These are phyloP conservation scores for Endoconidiophora laricicola DNA, from an alignment of 2,329 filamentous ascomycete species.

Conservation along the genomic window DNA sequence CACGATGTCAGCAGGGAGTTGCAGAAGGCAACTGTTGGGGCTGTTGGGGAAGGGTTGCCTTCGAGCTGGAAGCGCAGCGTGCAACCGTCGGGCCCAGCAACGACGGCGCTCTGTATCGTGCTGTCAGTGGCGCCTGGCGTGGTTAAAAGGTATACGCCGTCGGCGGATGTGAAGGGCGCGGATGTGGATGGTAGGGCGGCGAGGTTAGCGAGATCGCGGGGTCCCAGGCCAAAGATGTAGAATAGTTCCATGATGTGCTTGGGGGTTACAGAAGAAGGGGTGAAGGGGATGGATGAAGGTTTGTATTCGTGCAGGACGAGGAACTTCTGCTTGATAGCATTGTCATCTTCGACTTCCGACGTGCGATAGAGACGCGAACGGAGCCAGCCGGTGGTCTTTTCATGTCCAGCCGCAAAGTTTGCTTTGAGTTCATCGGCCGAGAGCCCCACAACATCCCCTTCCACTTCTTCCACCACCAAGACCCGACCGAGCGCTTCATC, in stretches of 20 bases:
- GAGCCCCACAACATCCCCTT: conserved; percentile 35
- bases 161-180: conserved; percentile 32
- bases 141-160: conserved; percentile 24
- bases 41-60: conserved; percentile 47
- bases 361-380: conserved; percentile 56
- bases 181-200: conserved; percentile 28
- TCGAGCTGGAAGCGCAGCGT: conserved; percentile 58
- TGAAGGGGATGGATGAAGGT: conserved; percentile 9
- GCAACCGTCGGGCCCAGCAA: conserved; percentile 42
- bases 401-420: no score
- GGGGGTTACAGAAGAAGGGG: conserved; percentile 26
- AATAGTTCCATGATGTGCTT: conserved; percentile 53
- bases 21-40: conserved; percentile 57
- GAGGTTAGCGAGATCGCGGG: conserved; percentile 48
- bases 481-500: conserved; percentile 42
- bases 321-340: conserved; percentile 36
- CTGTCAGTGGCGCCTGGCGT: conserved; percentile 34
- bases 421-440: neutral
- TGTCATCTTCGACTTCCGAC: conserved; percentile 38
- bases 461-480: conserved; percentile 42
- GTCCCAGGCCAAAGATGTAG: conserved; percentile 63
- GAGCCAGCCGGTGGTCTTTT: conserved; percentile 48
- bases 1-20: conserved; percentile 69
- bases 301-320: conserved; percentile 59
- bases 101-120: conserved; percentile 44